Evolutionary conservation across 1,284 basidiomycete genomes (phyloP), one percentile per base, ranked within the genome.

Genomic region (Moesziomyces sp.): DNA sequence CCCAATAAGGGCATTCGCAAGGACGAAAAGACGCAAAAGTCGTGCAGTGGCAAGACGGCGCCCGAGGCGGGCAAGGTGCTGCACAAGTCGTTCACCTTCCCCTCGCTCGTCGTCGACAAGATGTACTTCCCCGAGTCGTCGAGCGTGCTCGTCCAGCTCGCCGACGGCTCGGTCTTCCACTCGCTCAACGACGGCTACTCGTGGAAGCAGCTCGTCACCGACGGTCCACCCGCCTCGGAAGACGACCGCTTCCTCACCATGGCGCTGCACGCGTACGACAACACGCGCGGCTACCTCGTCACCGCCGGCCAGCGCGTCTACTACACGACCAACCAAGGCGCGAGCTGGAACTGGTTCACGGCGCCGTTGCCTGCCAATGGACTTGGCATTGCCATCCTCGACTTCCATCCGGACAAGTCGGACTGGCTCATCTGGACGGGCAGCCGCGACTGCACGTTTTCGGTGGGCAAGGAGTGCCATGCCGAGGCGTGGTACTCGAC

Each of bases 391-490:
- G 88, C 89, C 10, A 88, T 93, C 18, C 85, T 99, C 24, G 90
- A 91, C 65, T 98, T 97, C 89, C 94, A 98, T 76, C 93, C 94
- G 0, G 86, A 85, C 19, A 86, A 88, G 21, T 88, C 92, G 2
- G 94, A 99, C 77, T 90, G 88, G 86, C 86, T 99, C 44, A 93
- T 99, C 76, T 99, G 93, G 92, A 91, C 90, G 0, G 96, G 96
- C 1, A 88, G 91, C 58, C 89, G 89, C 51, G 97, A 94, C 80
- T 81, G 80, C 30, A 77, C 63, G 11, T 84, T 86, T 0, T 74
- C 82, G 14, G 35, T 49, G 14, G 84, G 83, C 11, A 60, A 49
- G 38, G 52, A 61, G 5, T 84, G 83, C 52, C 79, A 75, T n/a
- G 71, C 81, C 3, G 72, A 77, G 47, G 73, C 76, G 10, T 83